Percentiles rank a stretch among this genome's conserved stretches.
These are phyloP conservation scores for Prototheca wickerhamii DNA, from an alignment of 163 green algal species.

Conservation along the genomic window DNA sequence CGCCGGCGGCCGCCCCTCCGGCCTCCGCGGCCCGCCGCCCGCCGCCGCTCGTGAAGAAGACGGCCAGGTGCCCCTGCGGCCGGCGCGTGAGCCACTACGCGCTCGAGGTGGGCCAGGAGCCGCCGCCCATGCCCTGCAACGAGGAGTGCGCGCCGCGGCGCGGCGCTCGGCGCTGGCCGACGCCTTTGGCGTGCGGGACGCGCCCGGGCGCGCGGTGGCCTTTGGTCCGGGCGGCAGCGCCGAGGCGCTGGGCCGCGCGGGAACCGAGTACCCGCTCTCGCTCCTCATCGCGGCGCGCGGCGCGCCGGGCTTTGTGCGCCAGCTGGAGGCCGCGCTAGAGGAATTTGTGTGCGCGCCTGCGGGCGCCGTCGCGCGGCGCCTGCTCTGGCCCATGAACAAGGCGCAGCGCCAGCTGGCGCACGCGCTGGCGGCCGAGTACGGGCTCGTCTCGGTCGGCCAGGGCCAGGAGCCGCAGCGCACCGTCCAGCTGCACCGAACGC, in stretches of 20 bases:
- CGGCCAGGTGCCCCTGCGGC: slow-evolving; percentile 36
- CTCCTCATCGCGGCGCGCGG: slow-evolving; percentile 23
- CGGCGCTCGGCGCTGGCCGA: slow-evolving; percentile 27
- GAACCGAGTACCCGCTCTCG: slow-evolving; percentile 9
- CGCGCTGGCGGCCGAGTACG: slow-evolving; percentile 37
- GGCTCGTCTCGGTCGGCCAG: slow-evolving; percentile 20
- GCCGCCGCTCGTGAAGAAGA: slow-evolving; percentile 32
- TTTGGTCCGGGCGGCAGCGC: neutral
- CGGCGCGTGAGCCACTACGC: slow-evolving; percentile 26
- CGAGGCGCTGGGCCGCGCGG: slow-evolving; percentile 1
- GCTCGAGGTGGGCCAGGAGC: slow-evolving; percentile 26
- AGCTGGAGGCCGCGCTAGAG: slow-evolving; percentile 34
- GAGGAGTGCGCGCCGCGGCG: slow-evolving; percentile 22
- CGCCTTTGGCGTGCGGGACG: slow-evolving; percentile 39
- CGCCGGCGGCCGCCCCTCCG: neutral
- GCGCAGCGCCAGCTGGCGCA: slow-evolving; percentile 30
- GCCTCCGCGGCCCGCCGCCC: neutral
- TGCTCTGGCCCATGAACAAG: slow-evolving; percentile 22
- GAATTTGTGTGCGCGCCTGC: slow-evolving; percentile 23
- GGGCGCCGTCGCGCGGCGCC: neutral
- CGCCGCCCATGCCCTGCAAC: slow-evolving; percentile 30
- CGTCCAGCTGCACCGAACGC: slow-evolving; percentile 39
- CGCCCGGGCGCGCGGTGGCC: neutral
- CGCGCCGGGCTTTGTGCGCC: slow-evolving; percentile 16
- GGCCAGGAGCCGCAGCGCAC: slow-evolving; percentile 28